A percentile compares a stretch with the other conserved stretches of the same genome.
These are phyloP conservation scores for Aspergillus aculeatinus DNA, from an alignment of 2,329 filamentous ascomycete species.

Conservation along the genomic window DNA sequence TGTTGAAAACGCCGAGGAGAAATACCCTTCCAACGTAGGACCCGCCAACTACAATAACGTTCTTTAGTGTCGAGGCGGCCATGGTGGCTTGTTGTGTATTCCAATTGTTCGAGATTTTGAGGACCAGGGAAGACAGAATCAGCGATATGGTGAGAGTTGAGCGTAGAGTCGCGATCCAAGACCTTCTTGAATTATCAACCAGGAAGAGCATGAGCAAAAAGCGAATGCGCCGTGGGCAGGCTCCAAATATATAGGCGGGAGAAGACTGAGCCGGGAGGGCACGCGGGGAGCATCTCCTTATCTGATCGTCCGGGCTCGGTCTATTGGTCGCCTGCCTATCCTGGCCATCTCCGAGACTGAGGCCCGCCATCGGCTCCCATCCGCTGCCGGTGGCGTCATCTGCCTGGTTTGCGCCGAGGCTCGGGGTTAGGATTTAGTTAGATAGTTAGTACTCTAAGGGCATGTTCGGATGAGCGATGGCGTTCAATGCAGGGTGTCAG, in stretches of 20 bases:
- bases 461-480: no score
- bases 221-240: not conserved
- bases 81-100: constrained; percentile 17
- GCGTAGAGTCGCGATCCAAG: not conserved
- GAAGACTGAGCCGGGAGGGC: constrained; percentile 5
- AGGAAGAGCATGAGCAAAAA: not conserved
- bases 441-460: no score
- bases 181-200: not conserved
- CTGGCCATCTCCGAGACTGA: constrained; percentile 2
- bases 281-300: not conserved
- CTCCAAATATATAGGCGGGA: constrained; percentile 8
- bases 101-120: not conserved
- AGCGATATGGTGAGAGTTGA: not conserved
- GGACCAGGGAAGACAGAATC: not conserved
- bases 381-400: not conserved
- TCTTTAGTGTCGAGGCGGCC: constrained; percentile 29
- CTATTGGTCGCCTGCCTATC: not conserved
- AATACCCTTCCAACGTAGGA: constrained; percentile 37
- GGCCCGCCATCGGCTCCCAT: not conserved
- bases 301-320: constrained; percentile 3
- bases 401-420: not conserved
- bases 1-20: no score
- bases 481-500: not conserved
- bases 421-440: not conserved
- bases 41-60: constrained; percentile 38